Base-by-base conservation (phyloP, 495 filamentous ascomycete species). In the Aspergillus avenaceus region DNA sequence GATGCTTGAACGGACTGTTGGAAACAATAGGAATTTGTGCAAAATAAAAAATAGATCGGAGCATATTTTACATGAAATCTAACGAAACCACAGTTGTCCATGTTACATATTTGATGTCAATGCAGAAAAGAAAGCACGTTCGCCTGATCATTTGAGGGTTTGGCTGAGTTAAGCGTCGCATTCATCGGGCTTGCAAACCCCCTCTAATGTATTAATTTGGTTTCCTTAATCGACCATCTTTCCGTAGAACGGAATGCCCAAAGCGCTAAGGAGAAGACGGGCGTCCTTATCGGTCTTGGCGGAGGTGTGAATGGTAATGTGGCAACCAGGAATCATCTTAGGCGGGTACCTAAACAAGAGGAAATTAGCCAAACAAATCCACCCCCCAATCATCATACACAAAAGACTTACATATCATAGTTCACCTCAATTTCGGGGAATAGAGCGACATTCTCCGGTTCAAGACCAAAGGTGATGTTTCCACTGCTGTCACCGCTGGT, bases 361-460 rank as follows among this genome's bases (percentile, higher is more conserved):
- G 28, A 45, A 6, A 18, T 66, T 58, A 64, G 54, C 16, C 27
- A 37, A 38, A 8, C 6, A 19, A 1, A 19, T 19, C 18, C 34
- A 7, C 4, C 1, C 4, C 34, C n/a, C n/a, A n/a, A n/a, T n/a
- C n/a, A n/a, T n/a, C n/a, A n/a, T n/a, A n/a, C n/a, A n/a, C n/a
- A 18, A 32, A 21, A 25, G 32, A 82, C 90, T 81, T 69, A 96
- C 91, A 81, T 78, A 69, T 91, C 86, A 63, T 90, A 92, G 70
- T 95, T 95, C 36, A 86, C 79, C 66, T 96, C 91, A 45, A 97
- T 79, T 72, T 98, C 93, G 0, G 95, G 95, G 69, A 97, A 97
- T 43, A 87, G 60, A 47, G 84, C 81, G 45, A 96, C 80, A 32
- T 80, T 76, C 52, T 90, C 85, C 27, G 83, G 73, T 5, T 66